Base-by-base conservation (phyloP, 2,329 filamentous ascomycete genomes). In the Talaromyces sp. region DNA sequence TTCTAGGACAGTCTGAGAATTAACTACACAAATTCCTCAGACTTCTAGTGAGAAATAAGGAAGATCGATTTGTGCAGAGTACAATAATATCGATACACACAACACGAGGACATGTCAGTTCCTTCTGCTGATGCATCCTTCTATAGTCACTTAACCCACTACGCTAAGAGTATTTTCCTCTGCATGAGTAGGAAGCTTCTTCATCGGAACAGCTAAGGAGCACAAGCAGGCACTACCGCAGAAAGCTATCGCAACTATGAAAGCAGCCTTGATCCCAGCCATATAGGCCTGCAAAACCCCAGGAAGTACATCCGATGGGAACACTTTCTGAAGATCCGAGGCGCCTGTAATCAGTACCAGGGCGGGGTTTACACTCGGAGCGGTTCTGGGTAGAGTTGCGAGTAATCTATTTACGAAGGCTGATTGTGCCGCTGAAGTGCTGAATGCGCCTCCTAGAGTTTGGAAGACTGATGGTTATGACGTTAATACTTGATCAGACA, bases 371-470 rank as follows among this genome's bases (percentile, higher is more conserved):
- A 63, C 44, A 11, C 18, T 44, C 11, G 46, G 48, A 14, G 62
- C 46, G 5, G 58, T 57, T 12, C 40, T 54, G 16, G 50, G 48
- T 8, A 75, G 60, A n/a, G 59, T 48, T 7, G 62, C 44, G 67
- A 3, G 66, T 54, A 39, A 67, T 67, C 62, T 69, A 64, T 6
- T 63, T 58, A 31, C 63, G 61, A 55, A 65, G 48, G 31, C 63
- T 12, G 37, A 61, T 39, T 64, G 69, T 2, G 66, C 70, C 8
- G 67, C 68, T 2, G 69, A 68, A 40, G 73, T 66, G 58, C 70
- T 71, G 18, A 76, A 62, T 12, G 71, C 69, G 9, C 71, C 72
- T 18, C 72, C 71, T 1, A 76, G 60, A 3, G 66, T 74, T 62
- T 72, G 70, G 39, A 70, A 69, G 60, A 74, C 60, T 62, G 31